Conservation (phyloP, 2,329 filamentous ascomycete species). For the Podosphaera fusca region DNA sequence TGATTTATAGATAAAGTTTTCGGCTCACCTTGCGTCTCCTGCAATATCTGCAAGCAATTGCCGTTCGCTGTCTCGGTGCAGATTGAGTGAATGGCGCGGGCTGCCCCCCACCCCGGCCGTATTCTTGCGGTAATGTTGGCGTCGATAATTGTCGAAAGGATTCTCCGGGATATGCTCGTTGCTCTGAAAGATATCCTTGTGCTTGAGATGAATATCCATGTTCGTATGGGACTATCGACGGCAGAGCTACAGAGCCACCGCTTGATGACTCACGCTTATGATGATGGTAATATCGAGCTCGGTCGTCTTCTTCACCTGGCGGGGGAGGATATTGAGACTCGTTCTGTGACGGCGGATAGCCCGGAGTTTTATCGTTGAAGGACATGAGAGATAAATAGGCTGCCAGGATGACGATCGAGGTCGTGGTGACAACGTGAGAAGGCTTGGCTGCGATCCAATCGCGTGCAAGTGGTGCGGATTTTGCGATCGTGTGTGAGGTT, state of each 20-base stretch:
- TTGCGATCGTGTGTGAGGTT: neutral
- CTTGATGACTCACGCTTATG: conserved; percentile 11
- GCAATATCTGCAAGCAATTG: conserved; percentile 37
- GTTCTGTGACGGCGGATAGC: conserved; percentile 11
- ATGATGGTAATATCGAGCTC: conserved; percentile 14
- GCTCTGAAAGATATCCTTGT: conserved; percentile 11
- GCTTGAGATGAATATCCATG: conserved; percentile 7
- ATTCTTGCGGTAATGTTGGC: conserved; percentile 10
- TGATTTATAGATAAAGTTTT: neutral
- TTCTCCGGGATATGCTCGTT: conserved; percentile 10
- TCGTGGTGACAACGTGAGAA: neutral
- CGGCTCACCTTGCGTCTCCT: conserved; percentile 31
- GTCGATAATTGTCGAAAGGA: conserved; percentile 9
- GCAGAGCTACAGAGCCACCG: conserved; percentile 11
- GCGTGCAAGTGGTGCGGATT: neutral
- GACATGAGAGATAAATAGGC: conserved; percentile 10
- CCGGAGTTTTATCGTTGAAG: conserved; percentile 14
- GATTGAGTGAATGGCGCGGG: conserved; percentile 20
- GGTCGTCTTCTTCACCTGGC: conserved; percentile 16
- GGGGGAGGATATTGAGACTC: conserved; percentile 13
- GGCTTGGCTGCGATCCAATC: neutral
- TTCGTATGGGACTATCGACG: conserved; percentile 15
- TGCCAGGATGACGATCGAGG: neutral
- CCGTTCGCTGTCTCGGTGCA: conserved; percentile 34
- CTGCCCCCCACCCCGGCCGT: conserved; percentile 10